Evolutionary conservation across 805 yeast genomes (phyloP), one percentile per base, ranked within the genome.

Genomic region (Komagataella pseudopastoris): DNA sequence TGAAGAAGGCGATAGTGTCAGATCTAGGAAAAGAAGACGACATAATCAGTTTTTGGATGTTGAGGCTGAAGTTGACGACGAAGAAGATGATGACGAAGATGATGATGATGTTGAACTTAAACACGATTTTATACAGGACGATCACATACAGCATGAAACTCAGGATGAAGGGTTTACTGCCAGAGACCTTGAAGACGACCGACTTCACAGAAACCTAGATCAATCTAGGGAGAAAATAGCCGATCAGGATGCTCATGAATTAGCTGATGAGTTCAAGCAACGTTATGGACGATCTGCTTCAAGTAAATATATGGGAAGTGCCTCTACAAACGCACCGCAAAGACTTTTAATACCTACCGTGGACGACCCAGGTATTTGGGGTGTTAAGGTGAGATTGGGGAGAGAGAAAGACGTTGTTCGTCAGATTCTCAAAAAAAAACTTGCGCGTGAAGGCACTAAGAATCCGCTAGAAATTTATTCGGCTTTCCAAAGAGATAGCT

Each of bases 31-130:
- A 55, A 70, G 75, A 62, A 69, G 78, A 60, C 76, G 75, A 49
- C 74, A 86, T 54, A 91, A 91, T 66, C 90, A 85, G 73, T 93
- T 89, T 67, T 76, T 93, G 69, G 99, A 93, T 86, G 95, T 93
- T 51, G 98, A 93, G 73, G 99, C 97, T 54, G 98, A 91, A 66
- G 99, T 93, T 53, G 96, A 91, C 66, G 98, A 91, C 55, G 98
- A 93, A 58, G 98, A 93, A 51, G 98, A 91, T 57, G 95, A 85
- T 46, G 80, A 82, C 30, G 91, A 88, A 55, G 98, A 90, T 55
- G 98, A 89, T 49, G 98, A 91, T 56, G 98, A 85, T 58, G 90
- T 95, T n/a, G 97, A 86, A 56, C 79, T 85, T 47, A 80, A 88
- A 60, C 95, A 85, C 63, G 91, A 88, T 61, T 86, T 86, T 63